Evolutionary conservation across 768 basidiomycete genomes (phyloP), one percentile per base, ranked within the genome.

Genomic region (Psilocybe tampanensis): DNA sequence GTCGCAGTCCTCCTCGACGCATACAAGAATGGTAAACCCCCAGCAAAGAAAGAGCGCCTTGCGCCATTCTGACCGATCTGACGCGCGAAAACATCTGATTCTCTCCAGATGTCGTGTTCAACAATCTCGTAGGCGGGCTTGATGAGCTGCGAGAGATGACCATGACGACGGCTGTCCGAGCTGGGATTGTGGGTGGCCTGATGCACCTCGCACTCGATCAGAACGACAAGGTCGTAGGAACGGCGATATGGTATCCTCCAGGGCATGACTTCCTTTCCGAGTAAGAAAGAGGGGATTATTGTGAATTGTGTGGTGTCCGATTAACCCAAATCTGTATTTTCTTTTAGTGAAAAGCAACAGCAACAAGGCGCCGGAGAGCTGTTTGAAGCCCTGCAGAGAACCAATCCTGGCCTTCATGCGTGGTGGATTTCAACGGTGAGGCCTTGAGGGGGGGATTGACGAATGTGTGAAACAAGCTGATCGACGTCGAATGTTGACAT

Each of bases 181-280:
- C 52, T 22, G 32, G 22, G 17, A 44, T 44, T 18, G 39, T 54
- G 12, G 42, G 18, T 8, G 52, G 52, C n/a, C 41, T 41, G 17
- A 17, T 54, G 15, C 22, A 54, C 42, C 13, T 54, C 22, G 52
- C 52, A 9, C 9, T 54, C n/a, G 32, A 29, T 43, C 36, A 41
- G 41, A 24, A 54, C n/a, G 52, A 43, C 24, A 18, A 8, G n/a
- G 41, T 54, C 15, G 52, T 54, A 9, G 52, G 52, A 11, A 54
- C 52, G 8, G 52, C 52, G 24, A 21, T 18, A 34, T 54, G 52
- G 52, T 54, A 26, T n/a, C 52, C 52, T 17, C 52, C 52, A 12
- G 52, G 52, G 2, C 22, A 18, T 7, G 52, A 54, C 12, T 54
- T 43, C 18, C 24, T 54, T n/a, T 23, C 42, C 9, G 52, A 54